Evolutionary conservation across 2,329 filamentous ascomycete genomes (phyloP), one percentile per base, ranked within the genome.

Genomic region (Cercospora zeae-maydis): DNA sequence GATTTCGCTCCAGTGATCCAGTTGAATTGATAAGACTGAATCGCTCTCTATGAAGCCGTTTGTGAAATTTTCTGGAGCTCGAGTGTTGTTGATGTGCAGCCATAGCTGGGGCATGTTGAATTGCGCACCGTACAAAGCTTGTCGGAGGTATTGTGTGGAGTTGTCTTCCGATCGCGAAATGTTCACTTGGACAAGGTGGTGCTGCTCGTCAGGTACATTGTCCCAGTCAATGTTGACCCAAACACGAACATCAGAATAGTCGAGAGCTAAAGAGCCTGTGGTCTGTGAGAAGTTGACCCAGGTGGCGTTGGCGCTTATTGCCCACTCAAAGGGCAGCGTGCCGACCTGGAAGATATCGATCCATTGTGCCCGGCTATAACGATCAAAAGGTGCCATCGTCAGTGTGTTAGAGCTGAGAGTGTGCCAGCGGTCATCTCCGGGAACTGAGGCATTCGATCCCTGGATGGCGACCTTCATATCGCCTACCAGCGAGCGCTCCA

Each of bases 301-400:
- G 1, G 80, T 67, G 11, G 79, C 73, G 36, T 71, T 69, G 51
- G 81, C 74, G 0, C 79, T 75, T n/a, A 84, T 79, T 4, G 74
- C 78, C 80, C 84, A 88, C 53, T 79, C 73, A 63, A 86, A 84
- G 7, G 78, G 75, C 2, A 78, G 74, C 0, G 80, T 82, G 13
- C 87, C 86, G 2, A 85, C 81, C 6, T 81, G 82, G 69, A 85
- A 90, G 30, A 90, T 77, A 21, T 89, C 87, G 58, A 89, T 84
- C 79, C 83, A 89, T 39, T 86, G 80, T 9, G 64, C 69, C 0
- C 82, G 79, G 1, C 85, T 84, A 61, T 87, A 88, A 0, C 81
- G 83, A 64, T 85, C 85, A 62, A 89, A 78, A 0, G 82, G 77
- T 8, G 83, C 83, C 3, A 88, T 76, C 0, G 80, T 79, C 3